These are phyloP conservation scores for Melastoma malabathricum DNA, from an alignment of 345 rosid genomes.

Conservation along the genomic window DNA sequence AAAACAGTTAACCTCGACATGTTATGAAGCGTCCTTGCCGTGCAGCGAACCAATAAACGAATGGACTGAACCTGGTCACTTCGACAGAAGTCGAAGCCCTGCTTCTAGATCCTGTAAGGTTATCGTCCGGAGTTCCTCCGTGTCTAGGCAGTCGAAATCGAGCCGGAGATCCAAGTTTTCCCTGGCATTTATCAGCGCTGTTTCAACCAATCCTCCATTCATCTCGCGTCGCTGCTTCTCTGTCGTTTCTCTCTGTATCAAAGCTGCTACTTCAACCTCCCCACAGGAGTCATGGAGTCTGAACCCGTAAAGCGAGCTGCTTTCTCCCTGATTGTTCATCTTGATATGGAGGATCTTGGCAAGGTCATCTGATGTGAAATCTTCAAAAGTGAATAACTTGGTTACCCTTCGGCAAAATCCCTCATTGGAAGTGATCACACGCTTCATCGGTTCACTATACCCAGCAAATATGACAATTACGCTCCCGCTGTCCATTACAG, in stretches of 20 bases:
- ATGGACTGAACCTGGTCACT: conserved; percentile 12
- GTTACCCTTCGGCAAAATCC: conserved; percentile 97
- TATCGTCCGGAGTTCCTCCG: no score
- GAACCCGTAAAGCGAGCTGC: conserved; percentile 58
- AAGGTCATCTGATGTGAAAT: conserved; percentile 57
- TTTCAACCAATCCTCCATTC: conserved; percentile 86
- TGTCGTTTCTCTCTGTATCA: conserved; percentile 54
- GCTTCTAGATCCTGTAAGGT: conserved; percentile 63
- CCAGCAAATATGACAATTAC: conserved; percentile 88
- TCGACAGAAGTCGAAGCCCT: conserved; percentile 40
- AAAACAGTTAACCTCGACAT: no score
- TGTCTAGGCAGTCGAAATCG: conserved; percentile 3
- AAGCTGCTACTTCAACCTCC: conserved; percentile 38
- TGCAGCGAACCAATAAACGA: no score
- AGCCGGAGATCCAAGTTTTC: conserved; percentile 82
- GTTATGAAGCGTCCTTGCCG: no score
- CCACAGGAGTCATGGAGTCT: conserved; percentile 53
- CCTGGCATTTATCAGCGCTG: conserved; percentile 77
- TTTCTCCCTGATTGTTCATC: conserved; percentile 51
- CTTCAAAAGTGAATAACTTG: conserved; percentile 72
- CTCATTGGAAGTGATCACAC: conserved; percentile 84
- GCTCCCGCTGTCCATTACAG: conserved; percentile 84
- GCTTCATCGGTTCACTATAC: conserved; percentile 92
- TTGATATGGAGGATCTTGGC: conserved; percentile 72
- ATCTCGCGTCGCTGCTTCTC: conserved; percentile 76